Evolutionary conservation across 306 rosid genomes (phyloP).

Genomic region (Cyamopsis tetragonoloba): DNA sequence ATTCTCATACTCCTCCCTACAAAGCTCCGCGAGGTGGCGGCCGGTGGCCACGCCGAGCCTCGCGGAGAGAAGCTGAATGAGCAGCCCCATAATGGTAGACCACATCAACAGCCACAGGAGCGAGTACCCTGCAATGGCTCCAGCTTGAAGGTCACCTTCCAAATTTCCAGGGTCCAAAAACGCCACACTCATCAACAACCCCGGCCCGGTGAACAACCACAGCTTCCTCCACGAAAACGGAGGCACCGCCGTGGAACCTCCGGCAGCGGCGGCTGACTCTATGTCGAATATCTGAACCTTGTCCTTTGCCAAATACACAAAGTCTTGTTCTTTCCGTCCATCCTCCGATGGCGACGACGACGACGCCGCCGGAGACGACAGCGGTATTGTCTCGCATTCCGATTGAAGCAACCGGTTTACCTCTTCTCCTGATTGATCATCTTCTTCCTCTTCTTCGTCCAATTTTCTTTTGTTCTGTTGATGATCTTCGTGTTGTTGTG

Average conservation of each 20-base stretch:
- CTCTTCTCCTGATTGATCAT: conserved; percentile 28
- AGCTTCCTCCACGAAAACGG: conserved; percentile 68
- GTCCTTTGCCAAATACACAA: conserved; percentile 32
- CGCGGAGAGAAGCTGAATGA: conserved; percentile 65
- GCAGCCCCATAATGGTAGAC: conserved; percentile 62
- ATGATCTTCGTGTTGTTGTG: background rate
- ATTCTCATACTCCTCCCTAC: conserved; percentile 63
- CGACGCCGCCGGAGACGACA: background rate
- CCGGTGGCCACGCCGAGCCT: conserved; percentile 69
- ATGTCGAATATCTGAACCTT: conserved; percentile 41
- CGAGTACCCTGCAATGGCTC: conserved; percentile 67
- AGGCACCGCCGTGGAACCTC: conserved; percentile 24
- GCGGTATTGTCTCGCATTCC: conserved; percentile 32
- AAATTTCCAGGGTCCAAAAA: conserved; percentile 73
- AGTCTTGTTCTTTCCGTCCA: background rate
- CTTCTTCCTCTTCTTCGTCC: background rate
- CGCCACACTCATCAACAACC: conserved; percentile 72
- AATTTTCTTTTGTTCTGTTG: background rate
- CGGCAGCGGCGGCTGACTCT: background rate
- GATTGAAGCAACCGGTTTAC: conserved; percentile 16
- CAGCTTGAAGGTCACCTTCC: conserved; percentile 68
- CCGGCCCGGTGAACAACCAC: conserved; percentile 76
- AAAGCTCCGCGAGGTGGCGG: conserved; percentile 69
- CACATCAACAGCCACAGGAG: conserved; percentile 68
- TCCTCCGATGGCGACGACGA: background rate